phyloP scores from a whole-genome alignment of 345 rosid genomes.

The Linum usitatissimum region DNA sequence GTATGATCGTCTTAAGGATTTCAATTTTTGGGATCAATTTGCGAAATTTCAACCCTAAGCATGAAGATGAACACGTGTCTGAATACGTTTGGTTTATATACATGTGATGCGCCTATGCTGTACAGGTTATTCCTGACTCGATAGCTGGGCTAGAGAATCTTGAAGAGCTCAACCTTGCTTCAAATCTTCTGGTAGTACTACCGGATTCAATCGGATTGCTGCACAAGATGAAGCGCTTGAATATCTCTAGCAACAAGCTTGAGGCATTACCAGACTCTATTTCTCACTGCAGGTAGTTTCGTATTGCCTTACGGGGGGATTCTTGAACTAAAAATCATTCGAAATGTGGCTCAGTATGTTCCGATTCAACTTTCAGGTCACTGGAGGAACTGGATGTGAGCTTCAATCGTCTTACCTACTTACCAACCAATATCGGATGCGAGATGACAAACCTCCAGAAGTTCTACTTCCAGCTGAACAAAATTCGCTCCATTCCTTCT shows the following conservation, averaged over 20 bases:
- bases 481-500: conserved; percentile 61
- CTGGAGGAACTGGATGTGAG: conserved; percentile 70
- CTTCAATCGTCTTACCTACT: conserved; percentile 59
- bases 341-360: not conserved
- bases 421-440: conserved; percentile 79
- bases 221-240: conserved; percentile 47
- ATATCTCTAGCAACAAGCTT: conserved; percentile 72
- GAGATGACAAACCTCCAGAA: conserved; percentile 50
- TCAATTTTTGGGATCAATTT: too few relatives aligned
- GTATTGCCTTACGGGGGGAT: too few relatives aligned
- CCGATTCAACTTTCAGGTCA: conserved; percentile 27
- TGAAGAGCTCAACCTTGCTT: conserved; percentile 62
- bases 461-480: conserved; percentile 59
- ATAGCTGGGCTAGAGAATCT: conserved; percentile 68
- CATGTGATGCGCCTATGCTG: conserved; percentile 12
- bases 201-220: conserved; percentile 85
- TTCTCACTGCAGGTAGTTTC: conserved; percentile 59
- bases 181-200: conserved; percentile 57
- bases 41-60: not conserved
- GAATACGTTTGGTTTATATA: not conserved
- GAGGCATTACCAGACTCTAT: conserved; percentile 59
- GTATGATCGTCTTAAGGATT: too few relatives aligned
- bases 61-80: not conserved
- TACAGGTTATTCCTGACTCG: conserved; percentile 79
- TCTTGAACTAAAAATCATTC: not conserved